Evolutionary conservation across 768 basidiomycete species (phyloP), one percentile per base, ranked within the genome.

Genomic region (Tricholoma matsutake): DNA sequence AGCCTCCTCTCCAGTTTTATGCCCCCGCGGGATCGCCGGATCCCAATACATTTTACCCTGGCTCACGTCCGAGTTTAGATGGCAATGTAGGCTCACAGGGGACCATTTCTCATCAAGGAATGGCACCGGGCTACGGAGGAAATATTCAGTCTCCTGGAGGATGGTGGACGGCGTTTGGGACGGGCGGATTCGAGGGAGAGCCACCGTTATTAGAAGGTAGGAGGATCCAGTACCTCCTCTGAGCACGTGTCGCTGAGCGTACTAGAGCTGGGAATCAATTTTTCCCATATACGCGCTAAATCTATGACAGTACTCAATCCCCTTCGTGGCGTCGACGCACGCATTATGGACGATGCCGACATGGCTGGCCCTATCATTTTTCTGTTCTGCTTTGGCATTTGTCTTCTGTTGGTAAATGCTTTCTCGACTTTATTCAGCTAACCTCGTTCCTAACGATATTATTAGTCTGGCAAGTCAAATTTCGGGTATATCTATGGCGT

Each of bases 401-500:
- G 91, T 69, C 83, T 99, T 1, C 84, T 99, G 54, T 84, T 98
- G 63, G 97, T 98, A 60, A 69, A 94, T 86, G 22, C 39, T 51
- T 14, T 53, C 41, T 25, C 34, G 31, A 32, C 16, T 6, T 53
- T 3, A 3, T 31, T 32, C 16, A 16, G 13, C 29, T 4, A 8
- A 31, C 6, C n/a, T 53, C 31, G 9, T 53, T 31, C 51, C 6
- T 16, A n/a, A 16, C 6, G 8, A 9, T 2, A 32, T 53, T 2
- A 4, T 31, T 65, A 99, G 97, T 97, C 96, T 6, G 97, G 97
- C 61, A 98, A 97, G 79, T 92, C 93, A 4, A 97, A 98, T 72
- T 99, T 99, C 75, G 94, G 92, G 54, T 98, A 98, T 74, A 98
- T 98, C 61, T 99, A 99, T 72, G 97, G 96, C 37, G 92, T 99